Base-by-base conservation (phyloP, 192 early-diverging fungal genomes). In the Entomortierella beljakovae region DNA sequence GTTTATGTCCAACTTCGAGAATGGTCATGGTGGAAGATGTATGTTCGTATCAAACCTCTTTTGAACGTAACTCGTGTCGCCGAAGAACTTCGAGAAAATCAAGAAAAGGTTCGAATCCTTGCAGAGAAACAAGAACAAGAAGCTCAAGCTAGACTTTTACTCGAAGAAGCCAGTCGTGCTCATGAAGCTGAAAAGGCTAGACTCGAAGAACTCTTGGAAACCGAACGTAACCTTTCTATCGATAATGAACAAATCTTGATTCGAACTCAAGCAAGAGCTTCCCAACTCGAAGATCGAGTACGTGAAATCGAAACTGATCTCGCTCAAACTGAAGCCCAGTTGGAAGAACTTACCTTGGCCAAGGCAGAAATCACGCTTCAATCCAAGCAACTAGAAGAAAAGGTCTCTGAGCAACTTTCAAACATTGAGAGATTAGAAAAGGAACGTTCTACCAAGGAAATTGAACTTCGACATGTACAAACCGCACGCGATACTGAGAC, bases 1-100 rank as follows among this genome's bases (percentile, higher is more conserved):
- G 85, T 96, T 20, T 97, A 96, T 79, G 91, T 97, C 50, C 83
- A 90, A 40, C 86, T 98, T 16, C 89, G 93, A 31, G 94, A 97
- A 87, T 97, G 96, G 94, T 83, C 93, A 23, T 99, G 97, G 97
- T 97, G 96, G 95, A 92, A 91, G 64, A 91, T 98, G 42, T 99
- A 96, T 82, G 88, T 91, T 64, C 94, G 95, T 29, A 92, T 96
- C 72, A 97, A 95, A 81, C 96, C 96, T 15, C 83, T 96, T 57
- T 83, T 96, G 42, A 91, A 90, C 37, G 92, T 95, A 13, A 93
- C 93, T 23, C 89, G 92, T 3, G 85, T 88, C 13, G 95, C 95
- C 52, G 93, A 94, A 69, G 94, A 96, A 70, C 71, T 96, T 43
- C 86, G 89, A 46, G 86, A 90, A 55, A 89, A 89, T 26, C 92